Evolutionary conservation across 2,329 filamentous ascomycete genomes (phyloP), one percentile per base, ranked within the genome.

Genomic region (Aspergillus aculeatus): DNA sequence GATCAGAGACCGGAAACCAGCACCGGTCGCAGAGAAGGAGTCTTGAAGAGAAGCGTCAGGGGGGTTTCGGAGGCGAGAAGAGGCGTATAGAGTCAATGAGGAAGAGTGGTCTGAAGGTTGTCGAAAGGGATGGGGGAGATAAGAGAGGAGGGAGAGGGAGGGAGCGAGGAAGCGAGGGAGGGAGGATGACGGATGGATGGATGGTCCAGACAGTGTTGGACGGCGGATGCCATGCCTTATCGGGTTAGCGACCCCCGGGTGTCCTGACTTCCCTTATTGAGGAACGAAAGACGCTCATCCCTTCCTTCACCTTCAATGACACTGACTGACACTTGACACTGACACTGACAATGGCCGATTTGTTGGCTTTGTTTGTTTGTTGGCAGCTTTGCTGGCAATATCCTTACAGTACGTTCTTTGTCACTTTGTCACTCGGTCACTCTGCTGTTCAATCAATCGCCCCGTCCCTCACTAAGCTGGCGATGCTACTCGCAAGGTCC

Each of bases 181-280:
- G 26, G 53, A 31, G n/a, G 19, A 14, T 21, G 44, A 58, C 32
- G 49, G 54, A 58, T 49, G 62, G 57, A 56, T 41, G 56, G 55
- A 56, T 47, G 61, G 64, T 62, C 64, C 61, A 63, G 61, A 64
- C 61, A 63, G 58, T 54, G 60, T 54, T 55, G 60, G 56, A 48
- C 47, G 54, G 63, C 61, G 63, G 61, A 62, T 57, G 56, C 47
- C 56, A 55, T 47, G 29, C 65, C 59, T 44, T 41, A 52, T 61
- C 14, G 24, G 60, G 62, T 56, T 67, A 66, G 62, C 31, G 50
- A 50, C 29, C n/a, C 53, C 53, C 41, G 53, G 59, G 54, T 44
- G 54, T 51, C 50, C 47, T 38, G 35, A 51, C 49, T 54, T 47
- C 38, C 58, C 59, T 47, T 47, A 61, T 63, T 56, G 41, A 55